Base-by-base conservation (phyloP, 345 rosid genomes). In the Turritis glabra region DNA sequence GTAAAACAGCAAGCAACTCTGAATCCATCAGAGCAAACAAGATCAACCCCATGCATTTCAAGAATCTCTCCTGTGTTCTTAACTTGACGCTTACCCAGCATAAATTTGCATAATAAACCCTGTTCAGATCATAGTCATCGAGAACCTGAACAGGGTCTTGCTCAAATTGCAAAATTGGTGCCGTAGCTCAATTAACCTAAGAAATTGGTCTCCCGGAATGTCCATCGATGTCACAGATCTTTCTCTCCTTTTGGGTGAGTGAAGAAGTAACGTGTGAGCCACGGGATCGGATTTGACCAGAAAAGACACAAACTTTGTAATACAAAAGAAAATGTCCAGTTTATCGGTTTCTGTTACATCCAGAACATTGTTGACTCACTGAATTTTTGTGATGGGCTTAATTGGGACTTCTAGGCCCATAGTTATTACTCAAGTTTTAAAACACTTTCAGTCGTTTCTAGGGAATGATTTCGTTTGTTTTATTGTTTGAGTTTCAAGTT, bases 101-200 rank as follows among this genome's bases (percentile, higher is more conserved):
- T n/a, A n/a, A n/a, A n/a, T n/a, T n/a, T n/a, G n/a, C n/a, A n/a
- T n/a, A n/a, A n/a, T n/a, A n/a, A n/a, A n/a, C n/a, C n/a, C n/a
- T n/a, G n/a, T n/a, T n/a, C n/a, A n/a, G n/a, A n/a, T n/a, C 30
- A 27, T 27, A 2, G 5, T 27, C 38, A 14, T 41, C 47, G 18
- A 41, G 3, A 41, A 41, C 15, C 18, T 41, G 18, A 41, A 5
- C 18, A 41, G 18, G 47, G 47, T 15, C 18, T 15, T 41, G 47
- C 18, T 40, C 47, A 41, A 41, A 41, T 18, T 41, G 46, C 47
- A 41, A 4, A 14, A 41, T 1, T 5, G 47, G 47, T 86, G 96
- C 88, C 12, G 94, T 84, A n/a, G n/a, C n/a, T n/a, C n/a, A n/a
- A n/a, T n/a, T 80, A 90, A 50, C 73, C 90, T 81, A 79, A 90